Evolutionary conservation across 2,329 filamentous ascomycete genomes (phyloP).

Genomic region (Penicillium hesseltinei): DNA sequence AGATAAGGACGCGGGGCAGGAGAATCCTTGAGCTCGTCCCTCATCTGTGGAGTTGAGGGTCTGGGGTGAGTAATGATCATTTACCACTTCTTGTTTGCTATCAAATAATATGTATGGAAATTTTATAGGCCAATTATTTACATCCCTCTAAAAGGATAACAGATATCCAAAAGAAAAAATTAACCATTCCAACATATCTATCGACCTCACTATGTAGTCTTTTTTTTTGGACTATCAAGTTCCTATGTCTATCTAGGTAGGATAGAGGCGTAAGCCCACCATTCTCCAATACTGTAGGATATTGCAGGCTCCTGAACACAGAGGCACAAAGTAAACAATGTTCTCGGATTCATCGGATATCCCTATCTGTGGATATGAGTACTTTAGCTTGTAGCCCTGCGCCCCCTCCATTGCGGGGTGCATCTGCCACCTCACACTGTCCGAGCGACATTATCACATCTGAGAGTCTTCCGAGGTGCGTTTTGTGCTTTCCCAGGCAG

Average conservation of each 20-base stretch:
- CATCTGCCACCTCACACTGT: conserved; percentile 12
- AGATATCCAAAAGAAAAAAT: neutral
- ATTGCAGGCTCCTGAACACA: neutral
- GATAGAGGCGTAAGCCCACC: neutral
- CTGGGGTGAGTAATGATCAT: neutral
- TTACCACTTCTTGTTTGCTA: neutral
- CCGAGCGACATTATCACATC: conserved; percentile 13
- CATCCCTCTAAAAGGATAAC: too few relatives aligned
- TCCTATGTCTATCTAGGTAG: too few relatives aligned
- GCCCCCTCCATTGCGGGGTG: conserved; percentile 23
- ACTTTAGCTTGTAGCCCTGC: neutral
- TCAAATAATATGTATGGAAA: neutral
- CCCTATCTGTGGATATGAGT: neutral
- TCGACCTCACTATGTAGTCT: neutral
- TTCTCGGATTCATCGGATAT: neutral
- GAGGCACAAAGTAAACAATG: neutral
- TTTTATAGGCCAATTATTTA: neutral
- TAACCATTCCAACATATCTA: neutral
- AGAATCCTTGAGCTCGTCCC: neutral
- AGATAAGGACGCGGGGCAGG: conserved; percentile 1
- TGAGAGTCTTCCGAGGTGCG: neutral
- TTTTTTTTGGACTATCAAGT: too few relatives aligned
- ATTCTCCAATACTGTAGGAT: neutral
- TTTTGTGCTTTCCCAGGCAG: neutral
- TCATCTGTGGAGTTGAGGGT: neutral